Percentiles rank a stretch among this genome's conserved stretches.
Evolutionary conservation across 805 yeast species (phyloP).

Genomic region (Priceomyces medius): DNA sequence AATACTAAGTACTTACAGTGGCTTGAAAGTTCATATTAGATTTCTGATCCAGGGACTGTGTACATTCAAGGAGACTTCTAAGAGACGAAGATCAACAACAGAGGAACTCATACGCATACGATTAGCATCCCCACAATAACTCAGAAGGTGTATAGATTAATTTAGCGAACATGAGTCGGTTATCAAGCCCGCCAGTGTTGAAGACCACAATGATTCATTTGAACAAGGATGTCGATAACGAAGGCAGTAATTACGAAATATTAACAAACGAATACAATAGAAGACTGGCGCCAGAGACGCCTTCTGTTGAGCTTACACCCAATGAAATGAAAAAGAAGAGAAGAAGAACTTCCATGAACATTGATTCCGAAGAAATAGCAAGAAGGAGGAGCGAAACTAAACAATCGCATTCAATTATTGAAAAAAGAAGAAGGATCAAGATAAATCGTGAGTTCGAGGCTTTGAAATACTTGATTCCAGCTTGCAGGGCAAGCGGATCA

Average conservation of each 20-base stretch:
- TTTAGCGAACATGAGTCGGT: constrained; percentile 7
- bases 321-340: constrained; percentile 29
- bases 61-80: too few species aligned
- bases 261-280: constrained; percentile 37
- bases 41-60: too few species aligned
- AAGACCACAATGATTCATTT: constrained; percentile 46
- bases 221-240: constrained; percentile 42
- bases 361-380: constrained; percentile 41
- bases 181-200: constrained; percentile 42
- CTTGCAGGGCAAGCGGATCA: constrained; percentile 54
- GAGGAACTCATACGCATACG: too few species aligned
- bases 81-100: too few species aligned
- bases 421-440: constrained; percentile 72
- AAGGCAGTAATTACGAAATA: constrained; percentile 42
- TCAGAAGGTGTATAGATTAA: too few species aligned
- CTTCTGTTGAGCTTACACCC: constrained; percentile 2
- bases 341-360: constrained; percentile 37
- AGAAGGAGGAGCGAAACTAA: constrained; percentile 43
- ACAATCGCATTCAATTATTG: constrained; percentile 69
- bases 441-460: constrained; percentile 85
- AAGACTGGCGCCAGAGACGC: constrained; percentile 3
- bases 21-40: too few species aligned
- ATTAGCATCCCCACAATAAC: too few species aligned
- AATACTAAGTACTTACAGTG: too few species aligned
- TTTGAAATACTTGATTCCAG: constrained; percentile 72